Evolutionary conservation across 1,284 basidiomycete species (phyloP), one percentile per base, ranked within the genome.

Genomic region (Porodaedalea pini): DNA sequence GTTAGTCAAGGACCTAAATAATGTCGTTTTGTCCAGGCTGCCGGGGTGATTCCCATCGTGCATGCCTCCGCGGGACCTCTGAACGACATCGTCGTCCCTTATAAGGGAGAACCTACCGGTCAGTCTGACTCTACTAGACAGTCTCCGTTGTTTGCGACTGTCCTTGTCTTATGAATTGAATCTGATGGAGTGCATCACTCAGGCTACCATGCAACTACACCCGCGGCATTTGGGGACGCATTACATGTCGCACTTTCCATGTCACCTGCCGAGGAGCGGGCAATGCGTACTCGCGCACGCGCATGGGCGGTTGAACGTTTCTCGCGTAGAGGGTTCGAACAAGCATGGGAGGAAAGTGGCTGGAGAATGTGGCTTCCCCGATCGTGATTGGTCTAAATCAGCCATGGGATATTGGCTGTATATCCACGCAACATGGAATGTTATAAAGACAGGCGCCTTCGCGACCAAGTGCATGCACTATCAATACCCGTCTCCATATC

Each of bases 31-130:
- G 10, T 54, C 17, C 63, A 96, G 94, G 93, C 94, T 2, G 92
- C 96, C 0, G 96, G 96, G 0, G 81, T 96, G 1, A 90, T 99
- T 17, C 93, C 96, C 0, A 81, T 99, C 2, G 86, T 90, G 0
- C 95, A 99, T 68, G 91, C 90, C 0, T 97, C 94, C 0, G 96
- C 92, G 0, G 96, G 97, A 0, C 97, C 96, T 0, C 70, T 95
- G 31, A 78, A 87, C 53, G 96, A 99, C 69, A 98, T 99, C 58
- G 86, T 97, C 32, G 84, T 94, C 0, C 90, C 91, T 0, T 83
- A 83, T 66, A 73, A 88, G 19, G 84, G 82, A 10, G 69, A 85
- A 65, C 75, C 74, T 6, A 94, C 92, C 51, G 90, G 88, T 85
- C 27, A 31, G 41, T 25, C 37, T n/a, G 51, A 8, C 11, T 54